Base-by-base conservation (phyloP, 2,329 filamentous ascomycete species). In the Thielaviopsis ethacetica region DNA sequence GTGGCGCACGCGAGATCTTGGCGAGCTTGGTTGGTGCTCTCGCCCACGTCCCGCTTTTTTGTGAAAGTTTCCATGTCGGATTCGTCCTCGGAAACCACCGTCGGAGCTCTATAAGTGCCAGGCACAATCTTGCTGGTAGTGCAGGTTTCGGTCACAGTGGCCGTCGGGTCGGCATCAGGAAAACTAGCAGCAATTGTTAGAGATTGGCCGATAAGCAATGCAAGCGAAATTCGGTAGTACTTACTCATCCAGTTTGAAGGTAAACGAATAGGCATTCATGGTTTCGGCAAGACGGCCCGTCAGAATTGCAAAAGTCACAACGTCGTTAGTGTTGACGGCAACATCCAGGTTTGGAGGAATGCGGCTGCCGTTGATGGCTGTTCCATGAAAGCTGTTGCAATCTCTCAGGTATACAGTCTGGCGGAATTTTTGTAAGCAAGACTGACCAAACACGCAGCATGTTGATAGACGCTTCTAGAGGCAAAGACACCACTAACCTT, bases 341-440 rank as follows among this genome's bases (percentile, higher is more conserved):
- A 60, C 50, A 9, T 53, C 54, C 22, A 61, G 30, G 4, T 49
- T 50, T 3, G 57, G 44, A 5, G 52, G 41, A 0, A 61, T 38
- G 12, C 54, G 38, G 24, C 22, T 57, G 10, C 54, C 56, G 19
- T 62, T 61, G 10, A 62, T 52, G 22, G 57, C 38, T 7, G 61
- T 62, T 27, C 61, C 61, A n/a, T 62, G 61, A 24, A 55, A 61
- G 17, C 59, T 61, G 22, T 47, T 49, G 59, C 52, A 41, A 27
- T 62, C 61, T 19, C 34, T 59, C 12, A 62, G 50, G 27, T 60
- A 62, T 3, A 62, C 54, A 21, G 47, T 41, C 56, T 58, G n/a
- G 19, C n/a, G 7, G 19, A 9, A 53, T 17, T 26, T 53, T 5
- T 15, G 13, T n/a, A 26, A 49, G 51, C 19, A 12, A 22, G 4